A percentile compares a stretch with the other conserved stretches of the same genome.
These are phyloP conservation scores for Glutinoglossum americanum DNA, from an alignment of 495 filamentous ascomycete species.

Conservation along the genomic window DNA sequence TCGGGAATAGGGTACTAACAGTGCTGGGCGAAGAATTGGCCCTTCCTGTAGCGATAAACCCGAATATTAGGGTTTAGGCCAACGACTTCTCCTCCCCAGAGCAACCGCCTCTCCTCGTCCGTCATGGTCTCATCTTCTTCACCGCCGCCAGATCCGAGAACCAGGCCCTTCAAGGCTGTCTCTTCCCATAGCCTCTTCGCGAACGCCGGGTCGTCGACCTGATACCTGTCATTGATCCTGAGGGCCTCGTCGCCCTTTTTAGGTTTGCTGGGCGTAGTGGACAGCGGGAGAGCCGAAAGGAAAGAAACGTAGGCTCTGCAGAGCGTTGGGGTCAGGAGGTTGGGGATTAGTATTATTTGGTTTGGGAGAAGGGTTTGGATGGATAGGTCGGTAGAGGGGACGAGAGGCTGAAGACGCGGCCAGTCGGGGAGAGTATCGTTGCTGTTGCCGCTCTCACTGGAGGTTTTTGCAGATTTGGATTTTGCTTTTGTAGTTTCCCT, in stretches of 20 bases:
- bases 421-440: constrained; percentile 32
- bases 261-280: constrained; percentile 64
- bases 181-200: constrained; percentile 42
- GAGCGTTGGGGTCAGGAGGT: constrained; percentile 57
- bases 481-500: neutral
- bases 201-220: constrained; percentile 56
- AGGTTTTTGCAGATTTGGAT: neutral
- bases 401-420: constrained; percentile 53
- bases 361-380: constrained; percentile 33
- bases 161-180: constrained; percentile 14
- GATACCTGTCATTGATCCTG: constrained; percentile 79
- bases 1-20: constrained; percentile 29
- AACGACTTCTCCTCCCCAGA: constrained; percentile 70
- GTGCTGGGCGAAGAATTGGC: constrained; percentile 78
- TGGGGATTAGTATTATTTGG: constrained; percentile 57
- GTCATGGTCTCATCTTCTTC: constrained; percentile 12
- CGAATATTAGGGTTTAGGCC: constrained; percentile 79
- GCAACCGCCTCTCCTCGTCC: constrained; percentile 14
- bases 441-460: neutral
- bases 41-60: constrained; percentile 72
- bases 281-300: constrained; percentile 48
- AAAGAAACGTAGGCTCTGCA: constrained; percentile 70
- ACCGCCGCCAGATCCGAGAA: constrained; percentile 12
- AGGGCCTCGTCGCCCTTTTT: constrained; percentile 71
- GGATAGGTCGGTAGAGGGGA: constrained; percentile 43